These are phyloP conservation scores for Tilletia indica DNA, from an alignment of 1,284 basidiomycete species.

Conservation along the genomic window DNA sequence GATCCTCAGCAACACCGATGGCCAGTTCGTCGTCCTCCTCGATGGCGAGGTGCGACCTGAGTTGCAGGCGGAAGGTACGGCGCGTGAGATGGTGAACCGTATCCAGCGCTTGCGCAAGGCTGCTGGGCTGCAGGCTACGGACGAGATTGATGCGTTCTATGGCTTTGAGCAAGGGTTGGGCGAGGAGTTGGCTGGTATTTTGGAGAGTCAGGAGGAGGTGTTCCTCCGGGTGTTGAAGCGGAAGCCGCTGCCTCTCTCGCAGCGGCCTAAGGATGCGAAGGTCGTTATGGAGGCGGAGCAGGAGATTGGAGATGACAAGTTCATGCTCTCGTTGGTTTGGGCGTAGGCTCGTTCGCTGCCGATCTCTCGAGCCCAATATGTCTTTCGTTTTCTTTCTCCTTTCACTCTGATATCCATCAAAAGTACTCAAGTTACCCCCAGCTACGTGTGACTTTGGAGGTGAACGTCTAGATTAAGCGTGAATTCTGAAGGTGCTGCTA, in stretches of 20 bases:
- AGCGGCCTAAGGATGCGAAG: constrained; percentile 58
- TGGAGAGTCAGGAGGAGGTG: constrained; percentile 67
- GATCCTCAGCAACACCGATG: constrained; percentile 84
- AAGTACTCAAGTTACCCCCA: no score
- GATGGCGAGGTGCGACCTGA: constrained; percentile 85
- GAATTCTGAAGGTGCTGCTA: no score
- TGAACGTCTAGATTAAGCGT: no score
- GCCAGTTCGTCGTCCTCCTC: constrained; percentile 87
- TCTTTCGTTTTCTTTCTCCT: no score
- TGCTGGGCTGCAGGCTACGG: constrained; percentile 88
- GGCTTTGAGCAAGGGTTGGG: constrained; percentile 64
- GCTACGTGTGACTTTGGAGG: no score
- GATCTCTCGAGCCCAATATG: not conserved
- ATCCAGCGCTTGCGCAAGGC: constrained; percentile 95
- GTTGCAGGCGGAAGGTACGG: constrained; percentile 80
- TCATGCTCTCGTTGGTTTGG: constrained; percentile 59
- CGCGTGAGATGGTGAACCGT: constrained; percentile 86
- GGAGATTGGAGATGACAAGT: constrained; percentile 79
- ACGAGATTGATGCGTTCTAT: constrained; percentile 89
- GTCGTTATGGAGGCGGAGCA: constrained; percentile 79
- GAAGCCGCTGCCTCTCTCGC: constrained; percentile 35
- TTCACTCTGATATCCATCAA: no score
- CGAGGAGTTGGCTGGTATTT: constrained; percentile 14
- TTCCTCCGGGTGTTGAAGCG: constrained; percentile 76
- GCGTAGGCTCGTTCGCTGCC: not conserved